A percentile compares a stretch with the other conserved stretches of the same genome.
These are phyloP conservation scores for Nematodospora valgi DNA, from an alignment of 805 yeast species.

Conservation along the genomic window DNA sequence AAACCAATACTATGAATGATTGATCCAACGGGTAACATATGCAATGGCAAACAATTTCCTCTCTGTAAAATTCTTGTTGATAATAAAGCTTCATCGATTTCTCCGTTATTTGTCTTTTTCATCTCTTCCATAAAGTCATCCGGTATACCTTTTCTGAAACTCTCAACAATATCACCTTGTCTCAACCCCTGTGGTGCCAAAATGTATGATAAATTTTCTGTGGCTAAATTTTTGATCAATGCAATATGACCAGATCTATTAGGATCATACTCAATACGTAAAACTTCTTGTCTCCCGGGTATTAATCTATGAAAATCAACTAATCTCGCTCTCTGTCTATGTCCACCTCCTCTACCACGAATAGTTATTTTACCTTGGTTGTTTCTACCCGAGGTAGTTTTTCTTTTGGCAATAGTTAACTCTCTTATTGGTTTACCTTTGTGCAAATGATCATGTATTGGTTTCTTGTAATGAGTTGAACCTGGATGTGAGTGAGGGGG, in stretches of 20 bases:
- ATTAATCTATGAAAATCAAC: conserved; percentile 69
- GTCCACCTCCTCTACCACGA: conserved; percentile 97
- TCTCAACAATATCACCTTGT: conserved; percentile 87
- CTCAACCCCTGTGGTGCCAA: conserved; percentile 90
- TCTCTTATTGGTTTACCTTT: conserved; percentile 78
- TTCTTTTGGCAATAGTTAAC: conserved; percentile 67
- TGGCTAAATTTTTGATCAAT: conserved; percentile 59
- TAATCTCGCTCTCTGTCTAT: conserved; percentile 79
- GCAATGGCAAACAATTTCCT: conserved; percentile 92
- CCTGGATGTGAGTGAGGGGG: conserved; percentile 65
- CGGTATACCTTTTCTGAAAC: conserved; percentile 88
- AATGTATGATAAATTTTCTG: conserved; percentile 70
- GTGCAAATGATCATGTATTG: conserved; percentile 82
- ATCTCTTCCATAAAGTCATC: conserved; percentile 67
- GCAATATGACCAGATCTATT: conserved; percentile 94
- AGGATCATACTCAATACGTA: conserved; percentile 94
- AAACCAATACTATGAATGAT: conserved; percentile 85
- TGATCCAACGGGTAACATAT: conserved; percentile 93
- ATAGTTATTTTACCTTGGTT: conserved; percentile 83
- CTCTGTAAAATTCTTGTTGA: conserved; percentile 83
- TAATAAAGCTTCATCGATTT: conserved; percentile 85
- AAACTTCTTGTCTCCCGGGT: conserved; percentile 73
- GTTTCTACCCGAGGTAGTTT: conserved; percentile 83
- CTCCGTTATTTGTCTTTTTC: conserved; percentile 64
- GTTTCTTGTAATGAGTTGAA: conserved; percentile 82